A percentile compares a stretch with the other conserved stretches of the same genome.
Evolutionary conservation across 345 rosid species (phyloP).

Genomic region (Syzygium oleosum): DNA sequence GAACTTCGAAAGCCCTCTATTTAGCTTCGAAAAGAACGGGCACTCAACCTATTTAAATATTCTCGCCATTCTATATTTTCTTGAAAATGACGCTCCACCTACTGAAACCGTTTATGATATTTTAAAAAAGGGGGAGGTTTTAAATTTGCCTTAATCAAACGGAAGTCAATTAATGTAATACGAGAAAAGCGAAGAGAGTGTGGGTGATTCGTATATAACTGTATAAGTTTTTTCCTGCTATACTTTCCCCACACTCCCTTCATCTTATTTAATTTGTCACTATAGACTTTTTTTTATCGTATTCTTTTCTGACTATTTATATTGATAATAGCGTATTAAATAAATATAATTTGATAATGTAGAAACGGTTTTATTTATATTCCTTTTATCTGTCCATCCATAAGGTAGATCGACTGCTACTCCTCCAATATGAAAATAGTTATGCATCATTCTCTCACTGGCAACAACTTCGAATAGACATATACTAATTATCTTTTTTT

Average conservation of each 20-base stretch:
- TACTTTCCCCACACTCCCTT: background rate
- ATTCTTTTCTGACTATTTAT: background rate
- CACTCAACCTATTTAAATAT: background rate
- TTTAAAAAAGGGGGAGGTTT: background rate
- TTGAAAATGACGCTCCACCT: background rate
- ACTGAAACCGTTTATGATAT: background rate
- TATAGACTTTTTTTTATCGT: fast-evolving
- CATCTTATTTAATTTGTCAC: background rate
- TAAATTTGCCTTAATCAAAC: background rate
- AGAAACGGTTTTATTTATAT: background rate
- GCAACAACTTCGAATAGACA: background rate
- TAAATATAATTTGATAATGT: too few species aligned
- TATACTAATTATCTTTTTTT: background rate
- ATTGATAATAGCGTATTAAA: background rate
- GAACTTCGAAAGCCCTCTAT: background rate
- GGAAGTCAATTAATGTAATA: too few species aligned
- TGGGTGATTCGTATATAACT: too few species aligned
- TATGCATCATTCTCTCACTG: background rate
- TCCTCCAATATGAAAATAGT: background rate
- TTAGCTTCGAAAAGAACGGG: background rate
- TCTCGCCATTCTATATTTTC: background rate
- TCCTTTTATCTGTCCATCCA: background rate
- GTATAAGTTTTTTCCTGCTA: background rate
- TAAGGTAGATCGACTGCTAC: background rate
- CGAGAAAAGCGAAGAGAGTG: too few species aligned